phyloP scores from a whole-genome alignment of 306 rosid genomes.

The Rosa persica region DNA sequence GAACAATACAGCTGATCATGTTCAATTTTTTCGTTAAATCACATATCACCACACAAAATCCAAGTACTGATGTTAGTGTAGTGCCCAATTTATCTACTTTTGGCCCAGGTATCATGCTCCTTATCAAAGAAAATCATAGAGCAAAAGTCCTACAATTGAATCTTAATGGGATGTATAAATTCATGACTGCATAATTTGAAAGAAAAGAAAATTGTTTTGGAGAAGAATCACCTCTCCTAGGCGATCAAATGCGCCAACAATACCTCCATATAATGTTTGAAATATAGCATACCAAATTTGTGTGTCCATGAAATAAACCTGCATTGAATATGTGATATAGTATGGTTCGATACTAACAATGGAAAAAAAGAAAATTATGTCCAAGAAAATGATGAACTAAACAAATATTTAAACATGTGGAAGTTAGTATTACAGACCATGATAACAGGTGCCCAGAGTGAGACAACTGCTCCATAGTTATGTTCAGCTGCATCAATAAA shows the following conservation, averaged over 20 bases:
- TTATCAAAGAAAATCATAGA: neutral
- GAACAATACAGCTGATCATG: neutral
- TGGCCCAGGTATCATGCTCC: neutral
- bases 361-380: neutral
- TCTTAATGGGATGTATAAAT: neutral
- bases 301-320: constrained; percentile 97
- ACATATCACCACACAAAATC: neutral
- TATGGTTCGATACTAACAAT: constrained; percentile 24
- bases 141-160: neutral
- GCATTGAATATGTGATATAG: constrained; percentile 30
- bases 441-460: constrained; percentile 85
- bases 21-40: neutral
- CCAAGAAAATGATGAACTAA: constrained; percentile 26
- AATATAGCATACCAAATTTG: constrained; percentile 93
- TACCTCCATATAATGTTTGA: constrained; percentile 84
- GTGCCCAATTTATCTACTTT: neutral
- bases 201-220: neutral
- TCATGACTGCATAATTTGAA: constrained; percentile 5
- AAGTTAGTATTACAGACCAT: constrained; percentile 51
- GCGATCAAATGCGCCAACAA: constrained; percentile 93
- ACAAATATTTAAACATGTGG: constrained; percentile 23
- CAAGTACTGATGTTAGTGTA: neutral
- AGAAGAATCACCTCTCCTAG: constrained; percentile 78
- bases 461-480: constrained; percentile 71
- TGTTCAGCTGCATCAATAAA: constrained; percentile 55